phyloP scores from a whole-genome alignment of 345 rosid species.

The Pistacia vera region DNA sequence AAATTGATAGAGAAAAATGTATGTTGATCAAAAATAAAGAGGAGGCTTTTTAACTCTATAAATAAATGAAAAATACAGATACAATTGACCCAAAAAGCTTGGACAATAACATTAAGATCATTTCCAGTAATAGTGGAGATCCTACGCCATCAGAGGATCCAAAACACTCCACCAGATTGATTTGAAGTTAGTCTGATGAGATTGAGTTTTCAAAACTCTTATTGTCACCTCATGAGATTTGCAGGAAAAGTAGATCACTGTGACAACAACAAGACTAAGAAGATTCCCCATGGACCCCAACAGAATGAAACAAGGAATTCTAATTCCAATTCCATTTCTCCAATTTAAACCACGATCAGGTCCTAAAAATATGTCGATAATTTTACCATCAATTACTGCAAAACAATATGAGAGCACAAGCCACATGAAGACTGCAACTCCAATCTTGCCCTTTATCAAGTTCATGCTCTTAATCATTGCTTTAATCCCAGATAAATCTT shows the following conservation, averaged over 20 bases:
- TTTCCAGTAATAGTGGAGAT: too few relatives aligned
- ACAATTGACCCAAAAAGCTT: too few relatives aligned
- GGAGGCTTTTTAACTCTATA: too few relatives aligned
- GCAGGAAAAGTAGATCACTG: conserved; percentile 56
- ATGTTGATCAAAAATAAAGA: too few relatives aligned
- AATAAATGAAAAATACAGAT: too few relatives aligned
- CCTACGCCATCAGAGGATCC: conserved; percentile 3
- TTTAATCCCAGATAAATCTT: conserved; percentile 43
- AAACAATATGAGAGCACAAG: conserved; percentile 16
- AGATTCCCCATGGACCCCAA: conserved; percentile 29
- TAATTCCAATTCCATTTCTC: conserved; percentile 26
- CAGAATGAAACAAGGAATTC: conserved; percentile 30
- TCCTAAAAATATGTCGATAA: too few relatives aligned
- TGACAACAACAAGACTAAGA: conserved; percentile 41
- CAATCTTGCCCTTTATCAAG: conserved; percentile 45
- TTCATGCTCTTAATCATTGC: conserved; percentile 45
- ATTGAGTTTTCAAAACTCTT: conserved; percentile 14
- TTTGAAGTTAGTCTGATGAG: conserved; percentile 32
- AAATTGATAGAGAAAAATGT: too few relatives aligned
- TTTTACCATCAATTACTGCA: conserved; percentile 1
- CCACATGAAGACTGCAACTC: conserved; percentile 25
- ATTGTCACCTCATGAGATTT: conserved; percentile 47
- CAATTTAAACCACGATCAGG: too few relatives aligned
- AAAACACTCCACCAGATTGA: conserved; percentile 39
- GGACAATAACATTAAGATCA: too few relatives aligned